phyloP scores from a whole-genome alignment of 192 early-diverging fungal genomes.

The Backusella sp. region DNA sequence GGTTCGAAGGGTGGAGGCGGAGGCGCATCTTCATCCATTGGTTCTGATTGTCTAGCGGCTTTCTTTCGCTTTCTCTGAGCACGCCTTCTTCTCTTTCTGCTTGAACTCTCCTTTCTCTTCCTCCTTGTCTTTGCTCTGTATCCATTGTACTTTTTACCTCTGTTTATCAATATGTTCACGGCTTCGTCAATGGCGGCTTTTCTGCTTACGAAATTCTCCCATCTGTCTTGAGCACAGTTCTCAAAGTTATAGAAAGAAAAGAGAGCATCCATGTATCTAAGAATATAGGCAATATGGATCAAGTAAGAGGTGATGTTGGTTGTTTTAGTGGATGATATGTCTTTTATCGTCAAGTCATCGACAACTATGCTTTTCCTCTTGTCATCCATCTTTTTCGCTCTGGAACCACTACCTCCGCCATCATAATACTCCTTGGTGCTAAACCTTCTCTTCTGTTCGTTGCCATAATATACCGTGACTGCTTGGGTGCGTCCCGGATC shows the following conservation, averaged over 20 bases:
- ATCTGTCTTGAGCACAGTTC: background rate
- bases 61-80: too few species aligned
- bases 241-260: conserved; percentile 2
- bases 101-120: background rate
- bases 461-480: background rate
- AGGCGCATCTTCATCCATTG: too few species aligned
- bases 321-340: background rate
- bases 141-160: too few species aligned
- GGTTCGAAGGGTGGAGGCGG: too few species aligned
- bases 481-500: background rate
- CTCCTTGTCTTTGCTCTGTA: background rate
- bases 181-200: background rate
- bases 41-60: too few species aligned
- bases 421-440: conserved; percentile 3
- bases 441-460: background rate
- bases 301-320: background rate
- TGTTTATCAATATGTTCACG: background rate
- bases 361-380: background rate
- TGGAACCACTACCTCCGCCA: too few species aligned
- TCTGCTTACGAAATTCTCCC: background rate
- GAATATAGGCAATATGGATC: background rate
- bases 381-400: background rate
- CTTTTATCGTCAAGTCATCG: background rate
- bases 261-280: background rate
- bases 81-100: too few species aligned